Conservation (phyloP, 768 basidiomycete genomes). For the Leccinellum albellum region DNA sequence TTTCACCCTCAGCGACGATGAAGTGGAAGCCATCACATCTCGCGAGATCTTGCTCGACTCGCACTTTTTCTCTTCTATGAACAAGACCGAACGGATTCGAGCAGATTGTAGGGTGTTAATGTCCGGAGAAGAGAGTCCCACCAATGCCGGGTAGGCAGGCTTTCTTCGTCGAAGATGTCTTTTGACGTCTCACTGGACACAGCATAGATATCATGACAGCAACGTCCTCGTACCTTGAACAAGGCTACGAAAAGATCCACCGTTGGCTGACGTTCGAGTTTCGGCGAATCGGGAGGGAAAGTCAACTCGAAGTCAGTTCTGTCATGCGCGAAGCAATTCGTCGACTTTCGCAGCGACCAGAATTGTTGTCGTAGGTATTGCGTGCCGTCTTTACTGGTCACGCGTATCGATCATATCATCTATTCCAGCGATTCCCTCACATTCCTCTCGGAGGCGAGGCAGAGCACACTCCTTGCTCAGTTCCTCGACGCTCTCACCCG, state of each 20-base stretch:
- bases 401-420: neutral
- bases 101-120: slow-evolving; percentile 84
- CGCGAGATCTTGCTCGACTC: slow-evolving; percentile 72
- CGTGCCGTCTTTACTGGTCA: neutral
- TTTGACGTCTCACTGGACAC: neutral
- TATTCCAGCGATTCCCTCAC: slow-evolving; percentile 66
- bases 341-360: slow-evolving; percentile 72
- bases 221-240: slow-evolving; percentile 79
- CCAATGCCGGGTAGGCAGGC: slow-evolving; percentile 63
- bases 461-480: slow-evolving; percentile 69
- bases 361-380: slow-evolving; percentile 49
- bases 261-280: slow-evolving; percentile 87
- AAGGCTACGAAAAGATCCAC: slow-evolving; percentile 84
- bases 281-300: slow-evolving; percentile 69
- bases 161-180: neutral
- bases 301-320: slow-evolving; percentile 62
- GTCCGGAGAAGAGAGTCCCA: slow-evolving; percentile 78
- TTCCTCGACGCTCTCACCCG: slow-evolving; percentile 88
- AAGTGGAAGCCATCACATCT: slow-evolving; percentile 71
- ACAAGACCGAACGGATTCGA: slow-evolving; percentile 78
- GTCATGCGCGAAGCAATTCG: slow-evolving; percentile 69
- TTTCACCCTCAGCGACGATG: slow-evolving; percentile 78
- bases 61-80: slow-evolving; percentile 81
- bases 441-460: slow-evolving; percentile 76
- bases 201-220: slow-evolving; percentile 88